Conservation (phyloP, 192 early-diverging fungal genomes). For the Rhizophlyctis rosea region DNA sequence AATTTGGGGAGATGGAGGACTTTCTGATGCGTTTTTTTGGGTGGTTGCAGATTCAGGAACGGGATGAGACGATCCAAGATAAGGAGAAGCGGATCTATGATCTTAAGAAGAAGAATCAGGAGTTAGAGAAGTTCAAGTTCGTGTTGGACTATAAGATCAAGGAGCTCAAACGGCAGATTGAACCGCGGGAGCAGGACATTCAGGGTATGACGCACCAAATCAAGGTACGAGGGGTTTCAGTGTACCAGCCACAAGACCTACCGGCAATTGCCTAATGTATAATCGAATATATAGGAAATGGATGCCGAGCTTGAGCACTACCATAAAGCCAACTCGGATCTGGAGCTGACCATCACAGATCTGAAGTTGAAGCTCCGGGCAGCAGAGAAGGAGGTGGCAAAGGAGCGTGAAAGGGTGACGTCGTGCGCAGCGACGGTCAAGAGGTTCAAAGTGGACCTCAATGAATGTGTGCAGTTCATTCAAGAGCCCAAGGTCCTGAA, state of each 20-base stretch:
- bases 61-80: slow-evolving; percentile 63
- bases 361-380: slow-evolving; percentile 58
- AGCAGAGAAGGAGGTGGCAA: slow-evolving; percentile 55
- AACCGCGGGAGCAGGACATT: slow-evolving; percentile 59
- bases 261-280: not conserved
- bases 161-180: slow-evolving; percentile 62
- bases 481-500: slow-evolving; percentile 62
- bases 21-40: not conserved
- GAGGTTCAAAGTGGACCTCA: slow-evolving; percentile 56
- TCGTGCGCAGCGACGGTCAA: slow-evolving; percentile 38
- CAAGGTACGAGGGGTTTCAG: slow-evolving; percentile 30
- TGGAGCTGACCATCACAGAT: slow-evolving; percentile 54
- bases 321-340: slow-evolving; percentile 49
- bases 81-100: slow-evolving; percentile 66
- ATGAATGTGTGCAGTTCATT: slow-evolving; percentile 52
- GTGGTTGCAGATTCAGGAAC: slow-evolving; percentile 53
- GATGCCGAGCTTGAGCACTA: slow-evolving; percentile 60
- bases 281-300: slow-evolving; percentile 42
- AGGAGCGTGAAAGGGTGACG: slow-evolving; percentile 40
- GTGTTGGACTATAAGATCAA: slow-evolving; percentile 67
- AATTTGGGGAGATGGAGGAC: slow-evolving; percentile 15
- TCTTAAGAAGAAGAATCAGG: slow-evolving; percentile 67
- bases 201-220: slow-evolving; percentile 60
- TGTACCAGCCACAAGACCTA: not conserved
- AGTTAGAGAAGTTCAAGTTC: slow-evolving; percentile 70